phyloP scores from a whole-genome alignment of 225 moss, liverwort and hornwort species.

The Ulota crispa region DNA sequence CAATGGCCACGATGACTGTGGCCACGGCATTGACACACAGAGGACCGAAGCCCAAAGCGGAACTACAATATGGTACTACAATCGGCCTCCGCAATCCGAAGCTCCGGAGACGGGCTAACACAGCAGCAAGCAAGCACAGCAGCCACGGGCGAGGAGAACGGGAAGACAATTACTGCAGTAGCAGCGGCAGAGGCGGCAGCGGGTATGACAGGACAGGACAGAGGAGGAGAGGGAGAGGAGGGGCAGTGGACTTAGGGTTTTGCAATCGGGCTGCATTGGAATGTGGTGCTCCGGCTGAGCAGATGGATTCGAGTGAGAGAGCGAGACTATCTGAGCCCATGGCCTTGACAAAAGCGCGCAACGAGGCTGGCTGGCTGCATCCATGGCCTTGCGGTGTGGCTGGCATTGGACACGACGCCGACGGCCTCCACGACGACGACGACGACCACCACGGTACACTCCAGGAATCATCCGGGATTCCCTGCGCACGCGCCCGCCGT shows the following conservation, averaged over 20 bases:
- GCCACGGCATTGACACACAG: slow-evolving; percentile 52
- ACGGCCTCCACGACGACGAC: neutral
- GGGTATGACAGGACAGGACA: too few relatives aligned
- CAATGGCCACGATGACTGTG: slow-evolving; percentile 45
- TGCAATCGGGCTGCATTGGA: neutral
- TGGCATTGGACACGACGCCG: neutral
- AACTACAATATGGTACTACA: neutral
- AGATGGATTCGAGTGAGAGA: neutral
- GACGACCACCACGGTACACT: neutral
- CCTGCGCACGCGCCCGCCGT: neutral
- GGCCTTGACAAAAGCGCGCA: too few relatives aligned
- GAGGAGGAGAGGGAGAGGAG: neutral
- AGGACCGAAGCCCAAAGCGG: slow-evolving; percentile 29
- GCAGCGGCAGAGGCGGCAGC: neutral
- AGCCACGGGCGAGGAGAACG: neutral
- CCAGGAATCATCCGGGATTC: neutral
- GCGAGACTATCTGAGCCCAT: neutral
- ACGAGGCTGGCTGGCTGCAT: neutral
- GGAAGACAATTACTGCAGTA: neutral
- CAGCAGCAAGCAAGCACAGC: neutral
- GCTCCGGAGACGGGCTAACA: neutral
- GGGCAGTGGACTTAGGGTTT: neutral
- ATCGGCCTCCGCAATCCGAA: neutral
- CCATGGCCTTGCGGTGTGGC: neutral
- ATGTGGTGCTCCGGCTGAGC: neutral